Evolutionary conservation across 257 asterid genomes (phyloP), one percentile per base, ranked within the genome.

Genomic region (Solanum clarkiae): DNA sequence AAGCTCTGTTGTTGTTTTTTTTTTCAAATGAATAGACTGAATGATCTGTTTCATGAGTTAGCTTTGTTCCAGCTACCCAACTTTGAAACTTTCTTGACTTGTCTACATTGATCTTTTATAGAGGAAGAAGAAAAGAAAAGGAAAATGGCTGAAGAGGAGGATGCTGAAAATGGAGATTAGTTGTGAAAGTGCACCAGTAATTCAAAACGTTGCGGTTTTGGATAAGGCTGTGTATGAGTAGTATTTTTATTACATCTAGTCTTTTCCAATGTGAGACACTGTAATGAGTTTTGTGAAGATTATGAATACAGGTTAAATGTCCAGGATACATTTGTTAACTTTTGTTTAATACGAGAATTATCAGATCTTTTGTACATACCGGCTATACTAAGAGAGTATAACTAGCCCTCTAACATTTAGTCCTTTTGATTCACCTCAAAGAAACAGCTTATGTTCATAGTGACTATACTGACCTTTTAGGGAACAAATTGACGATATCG

Each of bases 51-150:
- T 22, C 10, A 32, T 59, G 20, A 0, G 18, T 57, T 51, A 40
- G 44, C 32, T n/a, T 18, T 54, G 9, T 65, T 10, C 26, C n/a
- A 70, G 6, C 26, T 24, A 17, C 14, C 4, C 6, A 11, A 22
- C 26, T 40, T 8, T 22, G 62, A 22, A 40, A 44, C 17, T 10
- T 55, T 16, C 40, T 59, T n/a, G 20, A n/a, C 13, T 15, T 69
- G 17, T 8, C 44, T 29, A 60, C 42, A 26, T 84, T 83, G 10
- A 69, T 63, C 32, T 66, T 53, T 83, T 69, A 75, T 85, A 85
- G 88, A 68, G 88, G 84, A 83, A 65, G 90, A 88, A 86, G 85
- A 86, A 68, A 66, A 83, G 63, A 83, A 68, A 72, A 87, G 87
- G 84, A 88, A 81, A 57, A 68, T 86, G 75, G 88, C 88, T 66